Conservation (phyloP, 768 basidiomycete genomes). For the Austroboletus eburneus region DNA sequence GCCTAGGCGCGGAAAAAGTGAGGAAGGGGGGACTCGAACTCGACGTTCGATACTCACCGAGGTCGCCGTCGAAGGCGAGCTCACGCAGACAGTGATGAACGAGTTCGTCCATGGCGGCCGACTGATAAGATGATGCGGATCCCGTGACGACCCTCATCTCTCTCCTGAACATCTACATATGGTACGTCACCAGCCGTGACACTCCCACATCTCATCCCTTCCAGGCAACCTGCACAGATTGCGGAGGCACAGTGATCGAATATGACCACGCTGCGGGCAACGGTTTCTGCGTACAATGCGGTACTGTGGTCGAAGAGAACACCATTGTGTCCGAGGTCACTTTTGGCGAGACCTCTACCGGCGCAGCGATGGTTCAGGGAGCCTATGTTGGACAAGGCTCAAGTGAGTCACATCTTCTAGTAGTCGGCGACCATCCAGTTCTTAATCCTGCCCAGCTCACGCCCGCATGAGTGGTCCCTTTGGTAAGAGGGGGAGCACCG, state of each 20-base stretch:
- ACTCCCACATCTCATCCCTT: background rate
- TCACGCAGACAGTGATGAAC: slow-evolving; percentile 81
- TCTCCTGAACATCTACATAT: too few relatives aligned
- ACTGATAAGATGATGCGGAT: background rate
- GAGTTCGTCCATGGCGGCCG: slow-evolving; percentile 71
- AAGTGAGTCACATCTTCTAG: slow-evolving; percentile 50
- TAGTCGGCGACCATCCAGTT: background rate
- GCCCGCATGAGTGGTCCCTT: slow-evolving; percentile 80
- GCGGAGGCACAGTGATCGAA: slow-evolving; percentile 80
- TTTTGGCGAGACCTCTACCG: slow-evolving; percentile 90
- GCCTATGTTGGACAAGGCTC: slow-evolving; percentile 88
- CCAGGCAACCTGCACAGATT: slow-evolving; percentile 67
- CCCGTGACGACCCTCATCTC: background rate
- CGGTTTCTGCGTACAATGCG: slow-evolving; percentile 82
- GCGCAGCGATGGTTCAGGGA: slow-evolving; percentile 94
- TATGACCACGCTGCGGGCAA: slow-evolving; percentile 83
- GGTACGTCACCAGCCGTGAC: slow-evolving; percentile 11
- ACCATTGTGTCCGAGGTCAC: slow-evolving; percentile 90
- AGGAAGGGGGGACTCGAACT: slow-evolving; percentile 34
- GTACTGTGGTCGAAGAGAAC: slow-evolving; percentile 89
- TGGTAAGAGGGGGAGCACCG: slow-evolving; percentile 72
- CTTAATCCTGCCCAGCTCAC: slow-evolving; percentile 48
- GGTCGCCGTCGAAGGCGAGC: slow-evolving; percentile 85
- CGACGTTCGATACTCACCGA: slow-evolving; percentile 60
- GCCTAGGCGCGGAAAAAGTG: slow-evolving; percentile 43